Evolutionary conservation across 1,284 basidiomycete genomes (phyloP), one percentile per base, ranked within the genome.

Genomic region (Moesziomyces sp.): DNA sequence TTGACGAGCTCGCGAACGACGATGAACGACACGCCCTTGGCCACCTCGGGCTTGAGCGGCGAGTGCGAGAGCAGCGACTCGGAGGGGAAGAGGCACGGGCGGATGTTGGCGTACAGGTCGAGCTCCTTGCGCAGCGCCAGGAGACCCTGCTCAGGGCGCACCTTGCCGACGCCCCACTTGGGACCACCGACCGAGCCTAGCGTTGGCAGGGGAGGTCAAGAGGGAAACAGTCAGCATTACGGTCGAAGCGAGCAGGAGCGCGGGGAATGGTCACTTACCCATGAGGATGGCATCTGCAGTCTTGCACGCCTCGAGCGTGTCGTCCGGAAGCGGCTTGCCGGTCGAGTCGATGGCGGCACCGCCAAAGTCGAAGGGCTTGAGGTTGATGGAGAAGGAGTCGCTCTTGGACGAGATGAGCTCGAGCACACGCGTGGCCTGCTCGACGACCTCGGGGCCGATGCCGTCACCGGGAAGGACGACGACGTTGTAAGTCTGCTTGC

Each of bases 81-180:
- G 21, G 94, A 96, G 1, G 93, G 93, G 81, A 99, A 96, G 81
- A 92, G 93, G 24, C 94, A 93, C 7, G 97, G 97, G 40, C 97
- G 92, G 84, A 99, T 97, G 87, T 99, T 99, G 83, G 94, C 96
- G 86, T 96, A 98, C 51, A 98, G 89, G 42, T 94, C 95, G 57
- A 98, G 90, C 46, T 89, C 90, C 86, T 99, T 98, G 81, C 97
- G 92, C 53, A 99, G 89, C n/a, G 87, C 86, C 30, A 99, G 90
- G 24, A 99, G 88, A 61, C 96, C 96, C 76, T 91, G 90, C 86
- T 99, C 97, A n/a, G 97, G 97, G 64, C 97, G 91, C 55, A 98
- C 90, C 84, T 92, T 91, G 74, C 91, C 91, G 57, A 90, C 88
- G 46, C 94, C 95, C 97, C 97, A 99, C 86, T 98, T 98, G 38